These are phyloP conservation scores for Phylloporus sp. DNA, from an alignment of 768 basidiomycete genomes.

Conservation along the genomic window DNA sequence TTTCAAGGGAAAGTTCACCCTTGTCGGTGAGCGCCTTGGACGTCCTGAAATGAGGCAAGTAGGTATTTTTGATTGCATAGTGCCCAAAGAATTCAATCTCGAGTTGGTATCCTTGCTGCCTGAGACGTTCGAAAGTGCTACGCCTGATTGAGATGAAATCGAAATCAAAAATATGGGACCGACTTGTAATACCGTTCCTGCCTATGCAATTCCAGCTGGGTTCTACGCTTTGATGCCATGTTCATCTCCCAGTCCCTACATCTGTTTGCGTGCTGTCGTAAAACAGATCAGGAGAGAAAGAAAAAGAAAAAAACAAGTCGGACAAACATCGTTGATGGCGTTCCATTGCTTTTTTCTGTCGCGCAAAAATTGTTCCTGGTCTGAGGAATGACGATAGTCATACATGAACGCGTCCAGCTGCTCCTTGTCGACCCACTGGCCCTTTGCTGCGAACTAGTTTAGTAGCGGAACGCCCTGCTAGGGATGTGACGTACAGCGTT, in stretches of 20 bases:
- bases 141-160: no score
- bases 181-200: no score
- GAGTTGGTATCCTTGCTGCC: no score
- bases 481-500: background rate
- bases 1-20: no score
- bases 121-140: no score
- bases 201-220: no score
- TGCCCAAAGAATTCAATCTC: no score
- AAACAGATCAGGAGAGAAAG: background rate
- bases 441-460: background rate
- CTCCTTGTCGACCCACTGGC: constrained; percentile 3
- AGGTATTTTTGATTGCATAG: no score
- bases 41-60: no score
- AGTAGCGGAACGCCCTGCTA: background rate
- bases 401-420: constrained; percentile 10
- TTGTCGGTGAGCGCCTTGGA: no score
- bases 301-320: background rate
- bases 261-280: background rate
- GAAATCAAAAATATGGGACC: no score
- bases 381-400: background rate
- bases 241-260: background rate
- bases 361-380: constrained; percentile 2
- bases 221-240: no score
- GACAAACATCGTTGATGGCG: background rate
- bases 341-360: background rate